Evolutionary conservation across 345 rosid species (phyloP).

Genomic region (Arabis alpina): DNA sequence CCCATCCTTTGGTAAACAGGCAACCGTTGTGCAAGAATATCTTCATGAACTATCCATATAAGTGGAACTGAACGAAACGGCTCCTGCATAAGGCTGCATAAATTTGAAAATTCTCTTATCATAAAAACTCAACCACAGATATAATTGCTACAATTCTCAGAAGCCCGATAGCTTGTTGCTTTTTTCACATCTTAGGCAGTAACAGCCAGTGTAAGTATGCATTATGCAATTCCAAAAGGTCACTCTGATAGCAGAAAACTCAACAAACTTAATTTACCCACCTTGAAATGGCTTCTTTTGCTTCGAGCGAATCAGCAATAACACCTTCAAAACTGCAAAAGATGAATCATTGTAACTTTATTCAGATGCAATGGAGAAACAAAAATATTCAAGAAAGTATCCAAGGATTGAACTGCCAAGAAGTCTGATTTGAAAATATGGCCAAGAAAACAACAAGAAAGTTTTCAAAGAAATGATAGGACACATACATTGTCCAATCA

Average conservation of each 20-base stretch:
- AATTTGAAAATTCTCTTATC: constrained; percentile 60
- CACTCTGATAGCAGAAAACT: constrained; percentile 26
- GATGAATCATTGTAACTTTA: constrained; percentile 37
- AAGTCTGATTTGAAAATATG: constrained; percentile 19
- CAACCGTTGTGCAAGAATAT: constrained; percentile 76
- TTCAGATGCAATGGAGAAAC: constrained; percentile 33
- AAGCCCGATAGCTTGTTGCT: constrained; percentile 26
- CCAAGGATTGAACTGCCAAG: constrained; percentile 26
- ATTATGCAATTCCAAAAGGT: constrained; percentile 7
- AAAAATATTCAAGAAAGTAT: constrained; percentile 29
- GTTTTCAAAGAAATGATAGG: constrained; percentile 5
- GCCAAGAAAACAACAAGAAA: constrained; percentile 24
- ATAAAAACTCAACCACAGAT: constrained; percentile 45
- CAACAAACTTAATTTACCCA: constrained; percentile 38
- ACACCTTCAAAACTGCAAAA: constrained; percentile 85
- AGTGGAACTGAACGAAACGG: constrained; percentile 89
- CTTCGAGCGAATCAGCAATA: constrained; percentile 82
- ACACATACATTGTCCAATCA: constrained; percentile 91
- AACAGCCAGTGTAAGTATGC: constrained; percentile 13
- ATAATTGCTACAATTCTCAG: constrained; percentile 14
- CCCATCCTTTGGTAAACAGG: constrained; percentile 68
- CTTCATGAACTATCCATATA: constrained; percentile 95
- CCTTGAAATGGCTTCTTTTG: constrained; percentile 85
- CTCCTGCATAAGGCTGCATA: constrained; percentile 99
- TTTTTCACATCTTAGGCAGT: constrained; percentile 19